Evolutionary conservation across 495 filamentous ascomycete species (phyloP), one percentile per base, ranked within the genome.

Genomic region (Annulohypoxylon maeteangense): DNA sequence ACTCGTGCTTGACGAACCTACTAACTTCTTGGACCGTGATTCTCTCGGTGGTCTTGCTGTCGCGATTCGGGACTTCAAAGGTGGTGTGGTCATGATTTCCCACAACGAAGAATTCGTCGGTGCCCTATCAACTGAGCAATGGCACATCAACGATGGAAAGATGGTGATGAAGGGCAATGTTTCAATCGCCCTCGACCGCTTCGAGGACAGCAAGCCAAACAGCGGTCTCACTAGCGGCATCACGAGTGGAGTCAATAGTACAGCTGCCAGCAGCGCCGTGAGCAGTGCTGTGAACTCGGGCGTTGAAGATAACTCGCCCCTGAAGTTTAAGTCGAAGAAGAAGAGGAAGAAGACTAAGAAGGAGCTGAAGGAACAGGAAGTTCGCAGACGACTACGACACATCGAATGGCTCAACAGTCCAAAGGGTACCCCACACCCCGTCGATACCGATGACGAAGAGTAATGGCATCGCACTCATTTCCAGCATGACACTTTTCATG

Each of bases 281-380:
- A 85, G 84, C 7, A 91, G 88, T 11, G 93, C 94, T 10, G 93
- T 90, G 45, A 97, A 96, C 83, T 90, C 87, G 47, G 95, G 92
- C 7, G 91, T 85, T 3, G 96, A 98, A 81, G 94, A 93, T 62
- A 85, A 84, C 31, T 34, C 76, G 67, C 88, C 93, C 14, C 87
- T 99, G 83, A 93, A 95, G 80, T 99, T 99, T 89, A 90, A 90
- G 78, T 87, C 93, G 2, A 84, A 82, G 75, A 93, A 94, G 86
- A 98, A 97, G 91, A 97, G 95, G 90, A 99, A 99, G 92, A 85
- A 97, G 88, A 99, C 95, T 54, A 91, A 95, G 82, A 92, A 91
- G 79, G 94, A 99, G 82, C 67, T 93, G 75, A 99, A 99, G 87
- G 95, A 99, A 71, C 85, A 91, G 2, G 96, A 99, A 79, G 90